A percentile compares a stretch with the other conserved stretches of the same genome.
These are phyloP conservation scores for Cenchrus fungigraminus DNA, from an alignment of 176 grass and related monocot species.

Conservation along the genomic window DNA sequence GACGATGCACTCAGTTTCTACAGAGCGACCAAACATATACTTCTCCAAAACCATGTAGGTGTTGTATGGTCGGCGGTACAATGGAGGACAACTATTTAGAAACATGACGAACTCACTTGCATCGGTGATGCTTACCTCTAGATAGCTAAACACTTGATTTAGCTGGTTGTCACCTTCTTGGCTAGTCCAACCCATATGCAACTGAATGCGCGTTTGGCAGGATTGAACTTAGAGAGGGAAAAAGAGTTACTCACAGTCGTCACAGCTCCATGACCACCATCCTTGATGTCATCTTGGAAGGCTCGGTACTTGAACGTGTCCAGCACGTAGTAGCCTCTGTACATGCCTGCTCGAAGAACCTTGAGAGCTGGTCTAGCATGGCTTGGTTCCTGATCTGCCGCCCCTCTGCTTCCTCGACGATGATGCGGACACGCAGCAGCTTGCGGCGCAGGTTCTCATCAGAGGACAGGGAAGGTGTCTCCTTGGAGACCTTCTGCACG, in stretches of 20 bases:
- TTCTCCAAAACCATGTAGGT: background rate
- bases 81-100: background rate
- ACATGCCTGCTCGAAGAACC: background rate
- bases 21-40: slow-evolving; percentile 1
- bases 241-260: background rate
- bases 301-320: background rate
- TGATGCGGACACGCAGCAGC: background rate
- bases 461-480: background rate
- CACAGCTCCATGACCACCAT: background rate
- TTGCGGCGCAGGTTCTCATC: background rate
- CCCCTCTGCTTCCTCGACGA: slow-evolving; percentile 18
- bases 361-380: slow-evolving; percentile 25
- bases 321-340: slow-evolving; percentile 4
- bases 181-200: background rate
- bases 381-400: slow-evolving; percentile 15
- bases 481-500: background rate
- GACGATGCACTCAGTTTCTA: background rate
- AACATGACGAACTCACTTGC: background rate
- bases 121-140: background rate
- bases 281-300: background rate
- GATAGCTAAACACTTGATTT: background rate
- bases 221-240: slow-evolving; percentile 2
- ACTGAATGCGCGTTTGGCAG: background rate
- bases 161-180: background rate
- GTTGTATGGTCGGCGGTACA: background rate